Base-by-base conservation (phyloP, 2,329 filamentous ascomycete species). In the Fusarium torulosum region DNA sequence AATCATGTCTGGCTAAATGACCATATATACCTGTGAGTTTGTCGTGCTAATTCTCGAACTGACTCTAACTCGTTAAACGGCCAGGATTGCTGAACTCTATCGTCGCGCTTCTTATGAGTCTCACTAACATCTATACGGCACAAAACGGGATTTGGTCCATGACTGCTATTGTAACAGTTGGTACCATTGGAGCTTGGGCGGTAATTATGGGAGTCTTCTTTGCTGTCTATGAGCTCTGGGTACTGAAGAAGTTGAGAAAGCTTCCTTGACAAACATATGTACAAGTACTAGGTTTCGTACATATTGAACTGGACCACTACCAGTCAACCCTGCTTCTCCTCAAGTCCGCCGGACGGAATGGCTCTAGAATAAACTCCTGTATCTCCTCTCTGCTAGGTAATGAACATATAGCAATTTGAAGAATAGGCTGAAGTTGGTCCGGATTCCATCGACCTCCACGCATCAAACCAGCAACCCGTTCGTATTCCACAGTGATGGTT, bases 1-100 rank as follows among this genome's bases (percentile, higher is more conserved):
- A 61, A 61, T 19, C 47, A 57, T 10, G 29, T 61, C 9, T 61
- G 42, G 58, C 46, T 61, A 5, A 17, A 38, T 43, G 42, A 61
- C 17, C 41, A 41, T 17, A 51, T 61, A 4, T 47, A 52, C 27
- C 15, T 61, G 53, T 61, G 4, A 52, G 52, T 51, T 23, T 21
- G 27, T 55, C 19, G 10, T 23, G 6, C 14, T n/a, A 6, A 42
- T 42, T 17, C 13, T 42, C 23, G 13, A 15, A 20, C 20, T 15
- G 13, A 5, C 13, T 42, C 20, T 42, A 42, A 42, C 40, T 29
- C 10, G 27, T 10, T 10, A 7, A 6, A 29, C 6, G 44, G 6
- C 44, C 29, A n/a, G 44, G 44, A 23, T 21, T 46, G 13, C 19
- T 47, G 4, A 47, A 47, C 44, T 47, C 44, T 15, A 47, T 13